Conservation (phyloP, 2,329 filamentous ascomycete species). For the Apiospora arundinis region DNA sequence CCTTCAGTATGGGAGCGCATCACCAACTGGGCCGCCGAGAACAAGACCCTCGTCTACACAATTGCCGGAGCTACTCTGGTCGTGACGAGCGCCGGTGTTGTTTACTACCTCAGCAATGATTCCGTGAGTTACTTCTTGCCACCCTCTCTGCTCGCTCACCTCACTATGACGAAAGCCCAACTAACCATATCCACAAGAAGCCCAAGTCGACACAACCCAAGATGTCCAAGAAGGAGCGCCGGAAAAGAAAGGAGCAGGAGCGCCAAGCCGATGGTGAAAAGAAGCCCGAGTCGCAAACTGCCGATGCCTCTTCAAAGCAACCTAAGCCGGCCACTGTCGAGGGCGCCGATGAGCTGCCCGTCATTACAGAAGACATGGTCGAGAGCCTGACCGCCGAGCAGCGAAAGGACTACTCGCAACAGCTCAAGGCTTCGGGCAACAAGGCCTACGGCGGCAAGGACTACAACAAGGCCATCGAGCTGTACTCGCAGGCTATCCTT, state of each 20-base stretch:
- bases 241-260: constrained; percentile 83
- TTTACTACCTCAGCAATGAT: constrained; percentile 82
- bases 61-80: constrained; percentile 94
- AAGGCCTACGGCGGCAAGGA: constrained; percentile 95
- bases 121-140: constrained; percentile 51
- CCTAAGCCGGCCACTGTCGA: constrained; percentile 61
- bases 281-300: constrained; percentile 38
- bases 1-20: constrained; percentile 85
- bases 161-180: constrained; percentile 21
- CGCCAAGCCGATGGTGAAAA: constrained; percentile 59
- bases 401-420: constrained; percentile 84
- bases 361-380: constrained; percentile 66
- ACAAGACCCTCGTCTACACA: constrained; percentile 95
- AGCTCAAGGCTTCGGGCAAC: constrained; percentile 95
- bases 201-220: constrained; percentile 63
- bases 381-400: constrained; percentile 63
- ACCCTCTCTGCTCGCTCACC: constrained; percentile 12
- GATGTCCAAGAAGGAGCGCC: constrained; percentile 86
- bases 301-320: constrained; percentile 43
- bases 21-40: constrained; percentile 90
- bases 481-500: constrained; percentile 94
- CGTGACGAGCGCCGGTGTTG: constrained; percentile 86
- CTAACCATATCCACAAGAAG: constrained; percentile 44
- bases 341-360: constrained; percentile 71
- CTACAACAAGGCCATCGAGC: constrained; percentile 89